Conservation (phyloP, 345 rosid genomes). For the Salix dunnii region DNA sequence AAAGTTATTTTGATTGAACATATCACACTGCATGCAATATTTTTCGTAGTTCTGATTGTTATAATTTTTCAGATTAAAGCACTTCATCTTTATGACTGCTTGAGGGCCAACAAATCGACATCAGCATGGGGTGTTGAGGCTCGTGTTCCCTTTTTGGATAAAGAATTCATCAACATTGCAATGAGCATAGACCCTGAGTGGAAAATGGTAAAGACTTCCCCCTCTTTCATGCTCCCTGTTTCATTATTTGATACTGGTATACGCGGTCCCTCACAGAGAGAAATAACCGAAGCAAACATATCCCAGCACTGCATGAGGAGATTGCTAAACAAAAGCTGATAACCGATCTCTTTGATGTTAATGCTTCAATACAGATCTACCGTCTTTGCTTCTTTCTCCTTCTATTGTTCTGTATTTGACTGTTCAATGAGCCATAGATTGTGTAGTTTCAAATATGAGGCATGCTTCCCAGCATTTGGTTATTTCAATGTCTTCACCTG, state of each 20-base stretch:
- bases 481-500: neutral
- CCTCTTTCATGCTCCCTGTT: neutral
- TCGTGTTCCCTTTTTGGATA: constrained; percentile 84
- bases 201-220: constrained; percentile 59
- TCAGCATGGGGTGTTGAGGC: constrained; percentile 95
- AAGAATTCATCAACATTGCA: constrained; percentile 58
- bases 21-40: neutral
- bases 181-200: constrained; percentile 84
- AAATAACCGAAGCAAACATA: neutral
- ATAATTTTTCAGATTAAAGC: constrained; percentile 59
- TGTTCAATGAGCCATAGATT: neutral
- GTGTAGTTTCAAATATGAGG: neutral
- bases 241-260: neutral
- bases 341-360: neutral
- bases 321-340: neutral
- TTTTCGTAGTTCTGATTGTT: constrained; percentile 8
- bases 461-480: neutral
- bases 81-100: constrained; percentile 84
- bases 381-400: neutral
- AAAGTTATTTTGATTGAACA: neutral
- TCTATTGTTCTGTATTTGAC: neutral
- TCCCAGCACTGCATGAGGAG: neutral
- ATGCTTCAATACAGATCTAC: neutral
- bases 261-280: neutral
- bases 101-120: constrained; percentile 83